Conservation (phyloP, 2,329 filamentous ascomycete genomes). For the Alternaria consortialis region DNA sequence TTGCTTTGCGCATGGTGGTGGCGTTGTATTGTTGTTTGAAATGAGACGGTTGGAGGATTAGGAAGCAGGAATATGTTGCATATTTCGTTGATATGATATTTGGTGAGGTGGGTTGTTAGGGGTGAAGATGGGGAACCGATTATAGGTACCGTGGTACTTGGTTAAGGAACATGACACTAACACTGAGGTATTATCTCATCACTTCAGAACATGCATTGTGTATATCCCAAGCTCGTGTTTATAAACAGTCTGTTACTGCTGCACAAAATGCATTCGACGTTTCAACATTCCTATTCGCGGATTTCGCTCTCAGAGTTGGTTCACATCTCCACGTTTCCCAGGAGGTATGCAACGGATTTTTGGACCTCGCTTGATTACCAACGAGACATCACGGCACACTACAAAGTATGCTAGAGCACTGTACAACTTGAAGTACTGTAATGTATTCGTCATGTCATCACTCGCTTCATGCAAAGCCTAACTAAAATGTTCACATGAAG, state of each 20-base stretch:
- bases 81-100: background rate
- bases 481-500: background rate
- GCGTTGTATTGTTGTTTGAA: background rate
- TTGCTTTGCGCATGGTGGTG: background rate
- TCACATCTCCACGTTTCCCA: background rate
- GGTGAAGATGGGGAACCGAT: background rate
- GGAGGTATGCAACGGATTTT: background rate
- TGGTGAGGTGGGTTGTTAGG: background rate
- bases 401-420: background rate
- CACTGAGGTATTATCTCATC: background rate
- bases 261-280: background rate
- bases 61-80: background rate
- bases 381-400: background rate
- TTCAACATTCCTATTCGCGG: background rate
- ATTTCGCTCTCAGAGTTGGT: background rate
- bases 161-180: background rate
- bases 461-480: background rate
- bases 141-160: constrained; percentile 1
- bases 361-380: background rate
- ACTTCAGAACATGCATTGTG: background rate
- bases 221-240: no score
- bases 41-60: background rate
- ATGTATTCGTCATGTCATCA: background rate
- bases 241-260: background rate
- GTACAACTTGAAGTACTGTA: background rate